phyloP scores from a whole-genome alignment of 257 asterid species.

The Nicotiana benthamiana region DNA sequence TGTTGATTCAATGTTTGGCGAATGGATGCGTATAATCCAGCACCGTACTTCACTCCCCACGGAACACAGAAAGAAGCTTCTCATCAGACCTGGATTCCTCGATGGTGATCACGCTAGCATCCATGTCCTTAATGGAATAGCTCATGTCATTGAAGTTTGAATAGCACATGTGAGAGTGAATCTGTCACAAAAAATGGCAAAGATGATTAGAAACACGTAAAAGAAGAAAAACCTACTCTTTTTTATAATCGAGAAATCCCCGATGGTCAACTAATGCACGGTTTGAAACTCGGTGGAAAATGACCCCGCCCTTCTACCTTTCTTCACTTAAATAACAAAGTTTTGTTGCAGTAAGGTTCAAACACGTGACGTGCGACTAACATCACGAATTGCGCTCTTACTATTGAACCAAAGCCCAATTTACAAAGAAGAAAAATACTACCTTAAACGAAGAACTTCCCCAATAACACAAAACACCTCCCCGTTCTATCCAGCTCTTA shows the following conservation, averaged over 20 bases:
- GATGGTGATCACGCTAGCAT: too few species aligned
- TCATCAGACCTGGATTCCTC: too few species aligned
- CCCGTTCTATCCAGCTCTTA: neutral
- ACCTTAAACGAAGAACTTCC: neutral
- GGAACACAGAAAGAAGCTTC: too few species aligned
- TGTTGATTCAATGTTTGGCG: too few species aligned
- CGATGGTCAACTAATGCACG: too few species aligned
- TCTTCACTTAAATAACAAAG: neutral
- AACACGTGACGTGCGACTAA: neutral
- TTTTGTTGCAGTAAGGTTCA: neutral
- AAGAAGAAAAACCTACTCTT: neutral
- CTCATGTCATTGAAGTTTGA: slow-evolving; percentile 97
- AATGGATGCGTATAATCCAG: too few species aligned
- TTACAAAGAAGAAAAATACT: too few species aligned
- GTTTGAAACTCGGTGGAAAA: neutral
- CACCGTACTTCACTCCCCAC: too few species aligned
- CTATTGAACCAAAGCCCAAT: neutral
- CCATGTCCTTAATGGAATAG: slow-evolving; percentile 41
- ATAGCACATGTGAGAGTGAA: slow-evolving; percentile 86
- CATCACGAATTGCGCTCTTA: neutral
- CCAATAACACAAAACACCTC: neutral
- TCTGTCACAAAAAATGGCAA: slow-evolving; percentile 30
- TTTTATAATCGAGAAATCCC: too few species aligned
- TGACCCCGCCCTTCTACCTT: neutral
- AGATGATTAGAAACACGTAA: neutral